These are phyloP conservation scores for Syzygium grande DNA, from an alignment of 345 rosid genomes.

Conservation along the genomic window DNA sequence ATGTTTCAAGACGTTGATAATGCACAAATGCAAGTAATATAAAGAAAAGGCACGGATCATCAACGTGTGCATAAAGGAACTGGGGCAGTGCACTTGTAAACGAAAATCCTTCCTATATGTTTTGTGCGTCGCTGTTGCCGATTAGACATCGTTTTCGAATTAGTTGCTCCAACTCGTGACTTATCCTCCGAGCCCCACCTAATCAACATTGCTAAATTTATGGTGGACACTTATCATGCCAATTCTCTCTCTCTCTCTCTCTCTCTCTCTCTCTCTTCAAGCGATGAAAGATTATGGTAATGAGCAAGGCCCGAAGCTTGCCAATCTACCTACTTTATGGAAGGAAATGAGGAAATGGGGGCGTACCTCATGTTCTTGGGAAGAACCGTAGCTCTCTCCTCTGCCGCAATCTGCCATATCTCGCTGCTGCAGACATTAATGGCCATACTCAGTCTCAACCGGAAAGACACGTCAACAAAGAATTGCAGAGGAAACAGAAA, in stretches of 20 bases:
- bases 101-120: fast-evolving
- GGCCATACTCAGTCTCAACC: background rate
- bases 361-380: constrained; percentile 16
- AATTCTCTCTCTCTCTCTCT: background rate
- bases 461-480: background rate
- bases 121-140: background rate
- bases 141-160: background rate
- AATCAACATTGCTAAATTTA: background rate
- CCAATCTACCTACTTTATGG: background rate
- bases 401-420: constrained; percentile 44
- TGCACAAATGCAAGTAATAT: background rate
- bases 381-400: constrained; percentile 22
- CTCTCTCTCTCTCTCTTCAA: background rate
- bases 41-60: background rate
- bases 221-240: background rate
- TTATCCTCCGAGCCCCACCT: background rate
- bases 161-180: background rate
- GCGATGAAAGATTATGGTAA: background rate
- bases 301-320: background rate
- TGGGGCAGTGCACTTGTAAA: too few species aligned
- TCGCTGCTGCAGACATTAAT: background rate
- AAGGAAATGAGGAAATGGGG: background rate
- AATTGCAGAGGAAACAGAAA: background rate
- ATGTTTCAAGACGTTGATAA: background rate
- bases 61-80: background rate